phyloP scores from a whole-genome alignment of 495 filamentous ascomycete species.

The Trypethelium eluteriae region DNA sequence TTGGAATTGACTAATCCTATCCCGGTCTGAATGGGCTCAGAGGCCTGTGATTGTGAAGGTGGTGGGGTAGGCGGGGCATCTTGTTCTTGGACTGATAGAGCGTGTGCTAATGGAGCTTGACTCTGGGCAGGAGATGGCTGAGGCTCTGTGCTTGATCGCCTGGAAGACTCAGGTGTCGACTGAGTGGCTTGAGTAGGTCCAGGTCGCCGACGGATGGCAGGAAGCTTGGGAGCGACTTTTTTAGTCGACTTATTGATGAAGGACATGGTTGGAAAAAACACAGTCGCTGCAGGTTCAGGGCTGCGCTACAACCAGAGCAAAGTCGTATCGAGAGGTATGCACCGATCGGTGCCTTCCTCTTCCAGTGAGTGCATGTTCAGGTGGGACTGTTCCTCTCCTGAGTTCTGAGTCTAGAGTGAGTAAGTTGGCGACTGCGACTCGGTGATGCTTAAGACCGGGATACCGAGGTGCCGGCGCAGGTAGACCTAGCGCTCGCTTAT shows the following conservation, averaged over 20 bases:
- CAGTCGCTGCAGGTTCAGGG: not conserved
- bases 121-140: not conserved
- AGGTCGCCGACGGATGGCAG: not conserved
- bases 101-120: not conserved
- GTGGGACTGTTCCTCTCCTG: no score
- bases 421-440: no score
- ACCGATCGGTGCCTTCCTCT: no score
- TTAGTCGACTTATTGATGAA: conserved; percentile 8
- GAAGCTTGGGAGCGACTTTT: not conserved
- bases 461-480: no score
- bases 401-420: no score
- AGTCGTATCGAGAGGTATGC: no score
- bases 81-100: not conserved
- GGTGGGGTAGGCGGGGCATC: conserved; percentile 5
- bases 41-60: not conserved
- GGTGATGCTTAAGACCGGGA: no score
- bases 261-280: not conserved
- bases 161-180: not conserved
- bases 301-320: no score
- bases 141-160: not conserved
- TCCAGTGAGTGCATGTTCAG: no score
- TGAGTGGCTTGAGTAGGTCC: not conserved
- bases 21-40: not conserved
- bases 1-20: not conserved
- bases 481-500: no score